phyloP scores from a whole-genome alignment of 257 asterid species.

The Capsicum pubescens region DNA sequence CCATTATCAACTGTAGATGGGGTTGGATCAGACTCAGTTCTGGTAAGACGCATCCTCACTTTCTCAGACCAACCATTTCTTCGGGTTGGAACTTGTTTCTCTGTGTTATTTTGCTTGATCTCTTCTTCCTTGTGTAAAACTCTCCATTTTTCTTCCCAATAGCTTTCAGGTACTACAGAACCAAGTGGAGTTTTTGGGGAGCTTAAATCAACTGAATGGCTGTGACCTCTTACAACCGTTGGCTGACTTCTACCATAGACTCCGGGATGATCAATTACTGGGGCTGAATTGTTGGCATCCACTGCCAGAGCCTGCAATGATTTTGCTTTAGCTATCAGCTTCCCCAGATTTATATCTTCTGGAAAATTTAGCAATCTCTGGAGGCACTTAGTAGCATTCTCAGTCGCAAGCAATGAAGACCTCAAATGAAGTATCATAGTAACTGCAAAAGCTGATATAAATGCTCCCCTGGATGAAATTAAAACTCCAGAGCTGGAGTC shows the following conservation, averaged over 20 bases:
- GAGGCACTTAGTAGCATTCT: constrained; percentile 81
- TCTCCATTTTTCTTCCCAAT: constrained; percentile 97
- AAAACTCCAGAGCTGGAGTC: constrained; percentile 59
- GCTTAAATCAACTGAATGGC: constrained; percentile 62
- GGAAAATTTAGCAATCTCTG: constrained; percentile 84
- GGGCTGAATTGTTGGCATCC: constrained; percentile 60
- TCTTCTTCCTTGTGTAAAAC: constrained; percentile 75
- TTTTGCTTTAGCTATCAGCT: constrained; percentile 68
- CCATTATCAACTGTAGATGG: constrained; percentile 48
- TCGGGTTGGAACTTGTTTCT: constrained; percentile 43
- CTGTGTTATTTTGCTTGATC: constrained; percentile 39
- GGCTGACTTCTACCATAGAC: constrained; percentile 51
- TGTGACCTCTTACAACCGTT: constrained; percentile 56
- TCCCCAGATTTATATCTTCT: constrained; percentile 56
- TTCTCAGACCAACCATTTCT: constrained; percentile 73
- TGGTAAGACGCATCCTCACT: constrained; percentile 58
- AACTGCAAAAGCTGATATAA: constrained; percentile 88
- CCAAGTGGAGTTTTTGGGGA: constrained; percentile 59
- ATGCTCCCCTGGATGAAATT: constrained; percentile 81
- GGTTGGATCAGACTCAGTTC: constrained; percentile 70
- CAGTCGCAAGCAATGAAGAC: constrained; percentile 86
- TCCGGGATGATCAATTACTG: constrained; percentile 48
- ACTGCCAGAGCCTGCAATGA: constrained; percentile 70
- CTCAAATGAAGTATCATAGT: constrained; percentile 83
- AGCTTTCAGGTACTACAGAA: constrained; percentile 58